phyloP scores from a whole-genome alignment of 2,329 filamentous ascomycete species.

The Monascus ruber region DNA sequence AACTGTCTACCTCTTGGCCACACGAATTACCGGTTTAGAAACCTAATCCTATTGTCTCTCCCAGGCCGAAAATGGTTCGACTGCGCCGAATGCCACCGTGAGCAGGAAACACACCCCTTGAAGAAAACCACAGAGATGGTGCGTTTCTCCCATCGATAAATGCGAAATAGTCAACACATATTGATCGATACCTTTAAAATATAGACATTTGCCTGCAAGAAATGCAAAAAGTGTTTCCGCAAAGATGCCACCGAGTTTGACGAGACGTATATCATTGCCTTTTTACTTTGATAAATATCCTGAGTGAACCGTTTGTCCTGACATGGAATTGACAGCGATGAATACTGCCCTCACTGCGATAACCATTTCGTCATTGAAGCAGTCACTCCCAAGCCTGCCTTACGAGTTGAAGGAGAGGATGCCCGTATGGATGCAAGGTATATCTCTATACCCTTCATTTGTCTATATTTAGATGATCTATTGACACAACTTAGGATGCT shows the following conservation, averaged over 20 bases:
- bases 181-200: not conserved
- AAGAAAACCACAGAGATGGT: constrained; percentile 73
- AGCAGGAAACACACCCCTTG: constrained; percentile 66
- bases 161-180: not conserved
- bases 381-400: constrained; percentile 64
- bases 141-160: constrained; percentile 1
- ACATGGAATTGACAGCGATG: constrained; percentile 49
- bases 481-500: constrained; percentile 52
- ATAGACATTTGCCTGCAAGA: constrained; percentile 81
- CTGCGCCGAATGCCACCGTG: constrained; percentile 86
- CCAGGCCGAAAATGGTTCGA: constrained; percentile 95
- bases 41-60: not conserved
- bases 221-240: constrained; percentile 96
- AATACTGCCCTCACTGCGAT: constrained; percentile 98
- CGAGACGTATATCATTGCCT: constrained; percentile 45
- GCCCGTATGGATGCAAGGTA: constrained; percentile 65
- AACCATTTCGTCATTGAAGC: constrained; percentile 97
- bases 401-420: constrained; percentile 88
- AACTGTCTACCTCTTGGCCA: not conserved
- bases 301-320: not conserved
- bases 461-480: not conserved
- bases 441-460: constrained; percentile 3
- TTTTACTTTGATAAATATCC: too few relatives aligned
- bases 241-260: constrained; percentile 90
- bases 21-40: not conserved